Evolutionary conservation across 495 filamentous ascomycete genomes (phyloP).

Genomic region (Schizothecium vesticola): DNA sequence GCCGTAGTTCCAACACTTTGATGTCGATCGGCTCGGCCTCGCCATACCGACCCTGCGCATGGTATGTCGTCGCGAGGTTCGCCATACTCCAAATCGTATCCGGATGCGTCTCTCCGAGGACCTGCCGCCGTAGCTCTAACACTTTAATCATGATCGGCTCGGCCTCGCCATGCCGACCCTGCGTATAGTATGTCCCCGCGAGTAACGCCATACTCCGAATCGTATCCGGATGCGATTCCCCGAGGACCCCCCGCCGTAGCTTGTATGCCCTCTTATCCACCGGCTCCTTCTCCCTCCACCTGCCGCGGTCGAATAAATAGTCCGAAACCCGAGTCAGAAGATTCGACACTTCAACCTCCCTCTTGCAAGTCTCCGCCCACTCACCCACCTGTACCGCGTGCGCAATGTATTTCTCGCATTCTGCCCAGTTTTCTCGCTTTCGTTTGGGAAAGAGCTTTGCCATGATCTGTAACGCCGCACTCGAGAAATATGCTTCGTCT

Average conservation of each 20-base stretch:
- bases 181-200: conserved; percentile 1
- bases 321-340: conserved; percentile 16
- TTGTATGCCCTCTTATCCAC: conserved; percentile 10
- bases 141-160: not conserved
- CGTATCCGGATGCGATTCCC: conserved; percentile 4
- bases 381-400: conserved; percentile 12
- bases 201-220: conserved; percentile 1
- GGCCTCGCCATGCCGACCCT: not conserved
- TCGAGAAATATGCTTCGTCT: conserved; percentile 15
- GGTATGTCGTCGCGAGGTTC: conserved; percentile 4
- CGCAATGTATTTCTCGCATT: conserved; percentile 16
- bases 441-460: conserved; percentile 11
- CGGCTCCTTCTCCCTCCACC: conserved; percentile 14
- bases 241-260: conserved; percentile 1
- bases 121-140: conserved; percentile 1
- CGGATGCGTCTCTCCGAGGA: no score
- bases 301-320: conserved; percentile 12
- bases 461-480: conserved; percentile 12
- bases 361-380: conserved; percentile 12
- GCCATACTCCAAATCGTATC: conserved; percentile 4
- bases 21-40: not conserved
- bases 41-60: not conserved
- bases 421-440: conserved; percentile 9
- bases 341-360: conserved; percentile 11
- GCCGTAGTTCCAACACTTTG: not conserved